Percentiles rank a stretch among this genome's conserved stretches.
Evolutionary conservation across 1,284 basidiomycete species (phyloP).

Genomic region (Ustilago curta): DNA sequence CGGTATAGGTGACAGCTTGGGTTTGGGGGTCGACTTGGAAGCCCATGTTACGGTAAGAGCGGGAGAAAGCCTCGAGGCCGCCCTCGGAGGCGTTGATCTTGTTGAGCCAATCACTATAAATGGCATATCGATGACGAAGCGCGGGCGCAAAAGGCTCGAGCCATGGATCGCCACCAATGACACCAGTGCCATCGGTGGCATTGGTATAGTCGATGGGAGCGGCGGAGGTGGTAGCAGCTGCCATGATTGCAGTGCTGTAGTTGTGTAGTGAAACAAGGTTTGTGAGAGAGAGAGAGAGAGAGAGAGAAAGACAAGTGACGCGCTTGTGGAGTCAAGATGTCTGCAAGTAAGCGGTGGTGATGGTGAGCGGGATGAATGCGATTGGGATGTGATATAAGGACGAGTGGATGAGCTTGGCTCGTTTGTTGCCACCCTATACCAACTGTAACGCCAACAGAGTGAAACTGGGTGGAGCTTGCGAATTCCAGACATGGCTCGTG

Average conservation of each 20-base stretch:
- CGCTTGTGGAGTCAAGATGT: neutral
- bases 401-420: too few relatives aligned
- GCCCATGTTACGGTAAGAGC: constrained; percentile 87
- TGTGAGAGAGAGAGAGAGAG: neutral
- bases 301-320: neutral
- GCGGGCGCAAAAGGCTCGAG: constrained; percentile 63
- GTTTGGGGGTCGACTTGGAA: constrained; percentile 78
- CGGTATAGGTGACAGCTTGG: constrained; percentile 83
- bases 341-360: too few relatives aligned
- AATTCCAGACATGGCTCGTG: neutral
- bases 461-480: neutral
- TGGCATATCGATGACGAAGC: constrained; percentile 52
- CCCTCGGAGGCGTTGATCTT: constrained; percentile 58
- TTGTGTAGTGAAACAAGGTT: neutral
- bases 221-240: constrained; percentile 21
- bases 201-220: constrained; percentile 55
- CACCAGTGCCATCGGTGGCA: constrained; percentile 62
- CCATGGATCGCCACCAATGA: constrained; percentile 64
- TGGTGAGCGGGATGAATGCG: too few relatives aligned
- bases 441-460: too few relatives aligned
- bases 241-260: constrained; percentile 8
- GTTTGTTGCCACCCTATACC: too few relatives aligned
- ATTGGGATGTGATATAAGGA: too few relatives aligned
- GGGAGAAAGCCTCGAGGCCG: constrained; percentile 87
- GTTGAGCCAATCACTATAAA: constrained; percentile 55